A percentile compares a stretch with the other conserved stretches of the same genome.
Evolutionary conservation across 2,329 filamentous ascomycete genomes (phyloP).

Genomic region (Dactylellina haptotyla): DNA sequence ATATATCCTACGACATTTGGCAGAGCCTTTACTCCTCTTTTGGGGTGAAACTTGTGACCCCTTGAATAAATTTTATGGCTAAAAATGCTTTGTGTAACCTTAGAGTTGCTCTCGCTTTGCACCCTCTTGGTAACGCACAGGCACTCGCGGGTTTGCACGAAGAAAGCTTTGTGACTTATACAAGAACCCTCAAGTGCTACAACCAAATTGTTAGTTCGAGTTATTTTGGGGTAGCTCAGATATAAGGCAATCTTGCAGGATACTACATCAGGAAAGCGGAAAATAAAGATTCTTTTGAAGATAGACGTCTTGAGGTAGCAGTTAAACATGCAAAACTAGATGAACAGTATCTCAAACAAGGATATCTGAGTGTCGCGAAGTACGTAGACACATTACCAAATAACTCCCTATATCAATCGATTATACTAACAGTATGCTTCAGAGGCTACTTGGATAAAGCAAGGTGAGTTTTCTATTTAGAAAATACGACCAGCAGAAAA

Average conservation of each 20-base stretch:
- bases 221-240: not conserved
- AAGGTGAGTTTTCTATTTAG: not conserved
- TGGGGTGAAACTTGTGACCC: not conserved
- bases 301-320: not conserved
- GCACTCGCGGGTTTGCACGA: not conserved
- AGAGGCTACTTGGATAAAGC: not conserved
- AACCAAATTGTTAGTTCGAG: not conserved
- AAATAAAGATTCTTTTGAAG: not conserved
- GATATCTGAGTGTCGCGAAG: not conserved
- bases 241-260: not conserved
- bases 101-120: not conserved
- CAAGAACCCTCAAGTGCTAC: not conserved
- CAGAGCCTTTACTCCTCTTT: not conserved
- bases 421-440: not conserved
- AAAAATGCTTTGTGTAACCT: not conserved
- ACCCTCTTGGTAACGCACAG: not conserved
- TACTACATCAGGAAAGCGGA: not conserved
- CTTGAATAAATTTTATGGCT: not conserved
- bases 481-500: not conserved
- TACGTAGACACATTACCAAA: not conserved
- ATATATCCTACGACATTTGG: not conserved
- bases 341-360: not conserved
- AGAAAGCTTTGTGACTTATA: not conserved
- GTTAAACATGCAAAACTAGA: not conserved
- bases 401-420: not conserved